Evolutionary conservation across 2,329 filamentous ascomycete genomes (phyloP).

Genomic region (Fusarium illudens): DNA sequence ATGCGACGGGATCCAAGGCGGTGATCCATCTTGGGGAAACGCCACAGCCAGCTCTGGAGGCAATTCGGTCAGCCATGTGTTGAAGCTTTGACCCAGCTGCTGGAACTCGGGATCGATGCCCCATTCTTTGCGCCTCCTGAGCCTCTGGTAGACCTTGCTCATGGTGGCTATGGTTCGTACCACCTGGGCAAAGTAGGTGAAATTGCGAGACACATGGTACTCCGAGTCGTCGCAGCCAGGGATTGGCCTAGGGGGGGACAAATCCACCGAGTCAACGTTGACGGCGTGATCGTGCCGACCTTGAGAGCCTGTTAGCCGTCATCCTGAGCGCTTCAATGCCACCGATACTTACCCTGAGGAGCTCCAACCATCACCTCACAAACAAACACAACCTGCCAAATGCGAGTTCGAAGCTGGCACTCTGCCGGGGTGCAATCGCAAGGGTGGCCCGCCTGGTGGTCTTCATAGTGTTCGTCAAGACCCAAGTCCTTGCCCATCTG

Average conservation of each 20-base stretch:
- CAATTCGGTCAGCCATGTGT: conserved; percentile 77
- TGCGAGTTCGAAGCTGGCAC: conserved; percentile 82
- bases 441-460: conserved; percentile 74
- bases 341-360: conserved; percentile 71
- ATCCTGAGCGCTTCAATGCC: background rate
- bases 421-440: conserved; percentile 77
- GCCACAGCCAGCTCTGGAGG: conserved; percentile 80
- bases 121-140: conserved; percentile 86
- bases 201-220: conserved; percentile 81
- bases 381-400: conserved; percentile 89
- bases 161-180: conserved; percentile 82
- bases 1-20: conserved; percentile 85
- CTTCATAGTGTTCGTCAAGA: conserved; percentile 84
- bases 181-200: conserved; percentile 80
- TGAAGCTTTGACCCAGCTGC: conserved; percentile 79
- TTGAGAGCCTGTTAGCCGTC: conserved; percentile 47
- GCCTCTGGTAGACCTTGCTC: conserved; percentile 75
- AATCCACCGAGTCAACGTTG: conserved; percentile 77
- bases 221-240: conserved; percentile 78
- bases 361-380: conserved; percentile 93
- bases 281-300: conserved; percentile 83
- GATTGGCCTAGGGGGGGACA: conserved; percentile 69
- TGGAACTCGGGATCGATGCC: conserved; percentile 85
- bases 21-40: conserved; percentile 79
- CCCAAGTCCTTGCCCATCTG: conserved; percentile 94